Evolutionary conservation across 306 rosid genomes (phyloP).

Genomic region (Lupinus albus): DNA sequence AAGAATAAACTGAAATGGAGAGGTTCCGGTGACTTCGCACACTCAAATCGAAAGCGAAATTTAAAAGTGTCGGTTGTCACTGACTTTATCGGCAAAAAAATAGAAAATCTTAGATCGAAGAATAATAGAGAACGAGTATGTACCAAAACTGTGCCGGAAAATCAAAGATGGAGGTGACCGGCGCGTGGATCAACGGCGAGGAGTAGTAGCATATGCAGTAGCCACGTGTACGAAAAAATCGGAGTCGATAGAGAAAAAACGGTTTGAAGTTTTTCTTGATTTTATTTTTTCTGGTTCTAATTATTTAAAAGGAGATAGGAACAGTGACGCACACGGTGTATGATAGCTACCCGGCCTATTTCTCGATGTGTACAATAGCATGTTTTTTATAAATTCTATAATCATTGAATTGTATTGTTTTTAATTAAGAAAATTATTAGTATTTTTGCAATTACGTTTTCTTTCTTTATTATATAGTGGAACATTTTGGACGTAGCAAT

Average conservation of each 20-base stretch:
- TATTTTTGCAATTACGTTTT: too few species aligned
- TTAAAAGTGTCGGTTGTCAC: slow-evolving; percentile 40
- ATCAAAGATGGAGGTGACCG: slow-evolving; percentile 40
- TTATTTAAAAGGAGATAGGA: slow-evolving; percentile 60
- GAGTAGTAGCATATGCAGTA: slow-evolving; percentile 40
- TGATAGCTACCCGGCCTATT: slow-evolving; percentile 54
- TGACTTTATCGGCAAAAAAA: slow-evolving; percentile 18
- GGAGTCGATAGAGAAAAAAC: slow-evolving; percentile 44
- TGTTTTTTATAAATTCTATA: slow-evolving; percentile 6
- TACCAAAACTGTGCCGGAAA: slow-evolving; percentile 41
- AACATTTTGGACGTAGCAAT: not conserved
- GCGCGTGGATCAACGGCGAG: slow-evolving; percentile 42
- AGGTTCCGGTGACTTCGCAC: not conserved
- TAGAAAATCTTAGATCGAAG: slow-evolving; percentile 55
- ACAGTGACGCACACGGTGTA: slow-evolving; percentile 53
- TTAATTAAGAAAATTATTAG: too few species aligned
- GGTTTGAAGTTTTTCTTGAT: slow-evolving; percentile 3
- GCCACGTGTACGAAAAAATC: slow-evolving; percentile 38
- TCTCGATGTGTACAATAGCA: slow-evolving; percentile 22
- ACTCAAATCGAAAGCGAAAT: slow-evolving; percentile 32
- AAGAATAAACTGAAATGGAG: slow-evolving; percentile 15
- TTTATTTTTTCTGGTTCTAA: slow-evolving; percentile 46
- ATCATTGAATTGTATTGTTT: too few species aligned
- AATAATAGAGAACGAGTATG: not conserved
- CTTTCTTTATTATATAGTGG: not conserved